Conservation (phyloP, 2,329 filamentous ascomycete species). For the Claviceps fusiformis region DNA sequence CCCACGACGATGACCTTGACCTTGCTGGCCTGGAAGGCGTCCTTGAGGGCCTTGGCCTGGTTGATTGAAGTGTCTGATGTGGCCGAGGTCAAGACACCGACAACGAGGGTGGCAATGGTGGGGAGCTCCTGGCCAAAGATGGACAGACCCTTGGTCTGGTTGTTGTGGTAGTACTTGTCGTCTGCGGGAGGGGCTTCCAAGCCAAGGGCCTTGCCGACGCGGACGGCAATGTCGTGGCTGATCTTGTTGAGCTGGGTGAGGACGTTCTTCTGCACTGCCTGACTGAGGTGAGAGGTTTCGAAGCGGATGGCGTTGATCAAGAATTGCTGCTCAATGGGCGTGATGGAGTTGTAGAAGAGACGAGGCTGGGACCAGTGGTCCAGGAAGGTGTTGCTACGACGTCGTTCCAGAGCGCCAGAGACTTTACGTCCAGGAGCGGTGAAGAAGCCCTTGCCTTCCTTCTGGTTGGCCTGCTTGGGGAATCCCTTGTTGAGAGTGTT, state of each 20-base stretch:
- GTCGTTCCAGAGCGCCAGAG: constrained; percentile 40
- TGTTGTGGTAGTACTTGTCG: constrained; percentile 52
- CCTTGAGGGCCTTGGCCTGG: constrained; percentile 36
- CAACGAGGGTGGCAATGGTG: constrained; percentile 46
- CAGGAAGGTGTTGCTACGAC: constrained; percentile 48
- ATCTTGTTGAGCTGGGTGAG: constrained; percentile 56
- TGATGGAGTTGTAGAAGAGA: constrained; percentile 61
- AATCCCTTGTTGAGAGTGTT: constrained; percentile 52
- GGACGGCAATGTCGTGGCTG: constrained; percentile 50
- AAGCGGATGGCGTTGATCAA: constrained; percentile 62
- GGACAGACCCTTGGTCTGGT: constrained; percentile 47
- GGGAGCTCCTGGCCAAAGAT: constrained; percentile 44
- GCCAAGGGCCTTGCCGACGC: constrained; percentile 50
- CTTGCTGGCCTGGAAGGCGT: constrained; percentile 32
- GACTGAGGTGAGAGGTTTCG: constrained; percentile 48
- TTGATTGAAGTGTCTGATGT: constrained; percentile 27
- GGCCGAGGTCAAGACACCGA: constrained; percentile 46
- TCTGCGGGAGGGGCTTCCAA: constrained; percentile 45
- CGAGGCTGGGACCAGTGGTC: constrained; percentile 62
- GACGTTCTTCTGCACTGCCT: constrained; percentile 50
- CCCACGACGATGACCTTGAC: constrained; percentile 47
- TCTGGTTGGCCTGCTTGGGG: constrained; percentile 53
- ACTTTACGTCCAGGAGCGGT: constrained; percentile 43
- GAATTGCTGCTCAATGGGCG: constrained; percentile 53
- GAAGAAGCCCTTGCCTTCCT: constrained; percentile 54